Conservation (phyloP, 371 early-diverging fungal species). For the Blakeslea trispora region DNA sequence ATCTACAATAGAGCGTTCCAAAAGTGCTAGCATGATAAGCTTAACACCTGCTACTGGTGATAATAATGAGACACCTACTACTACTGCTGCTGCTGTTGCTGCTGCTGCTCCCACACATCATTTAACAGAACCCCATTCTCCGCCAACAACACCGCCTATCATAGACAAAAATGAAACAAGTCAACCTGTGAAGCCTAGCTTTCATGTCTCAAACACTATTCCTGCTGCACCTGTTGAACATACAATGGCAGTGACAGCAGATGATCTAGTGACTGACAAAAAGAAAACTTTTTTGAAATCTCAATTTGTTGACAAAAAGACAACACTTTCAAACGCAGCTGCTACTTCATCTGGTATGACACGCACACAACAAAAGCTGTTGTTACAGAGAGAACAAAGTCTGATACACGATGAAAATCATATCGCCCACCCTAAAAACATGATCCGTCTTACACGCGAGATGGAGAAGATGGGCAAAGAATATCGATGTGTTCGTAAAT, state of each 20-base stretch:
- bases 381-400: constrained; percentile 48
- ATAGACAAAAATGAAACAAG: constrained; percentile 8
- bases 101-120: too few species aligned
- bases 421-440: constrained; percentile 48
- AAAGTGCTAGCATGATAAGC: constrained; percentile 10
- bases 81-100: too few species aligned
- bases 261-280: constrained; percentile 6
- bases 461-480: constrained; percentile 49
- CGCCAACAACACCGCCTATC: constrained; percentile 10
- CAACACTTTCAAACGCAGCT: constrained; percentile 14
- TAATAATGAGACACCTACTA: too few species aligned
- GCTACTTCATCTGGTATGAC: constrained; percentile 28
- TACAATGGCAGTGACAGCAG: constrained; percentile 15
- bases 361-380: constrained; percentile 51
- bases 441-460: constrained; percentile 49
- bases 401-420: constrained; percentile 46
- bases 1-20: constrained; percentile 7
- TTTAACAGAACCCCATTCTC: constrained; percentile 15
- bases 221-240: constrained; percentile 23
- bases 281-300: constrained; percentile 21
- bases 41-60: constrained; percentile 14
- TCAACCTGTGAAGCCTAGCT: too few species aligned
- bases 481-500: constrained; percentile 34
- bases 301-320: constrained; percentile 27
- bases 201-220: constrained; percentile 10